phyloP scores from a whole-genome alignment of 164 flowering plant genomes.

The Houttuynia cordata region DNA sequence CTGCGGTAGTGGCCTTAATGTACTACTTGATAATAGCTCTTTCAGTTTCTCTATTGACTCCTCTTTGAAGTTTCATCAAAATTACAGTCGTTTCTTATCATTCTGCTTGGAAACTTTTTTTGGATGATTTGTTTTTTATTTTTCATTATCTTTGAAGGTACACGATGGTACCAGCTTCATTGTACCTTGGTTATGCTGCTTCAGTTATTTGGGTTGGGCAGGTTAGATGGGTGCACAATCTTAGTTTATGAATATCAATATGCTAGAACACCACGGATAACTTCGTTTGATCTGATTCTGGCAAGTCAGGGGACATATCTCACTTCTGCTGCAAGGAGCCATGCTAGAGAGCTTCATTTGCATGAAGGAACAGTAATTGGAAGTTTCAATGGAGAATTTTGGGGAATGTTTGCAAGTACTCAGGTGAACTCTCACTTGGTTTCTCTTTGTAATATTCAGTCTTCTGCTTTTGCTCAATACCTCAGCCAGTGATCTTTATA shows the following conservation, averaged over 20 bases:
- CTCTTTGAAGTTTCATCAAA: neutral
- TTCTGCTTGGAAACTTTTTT: neutral
- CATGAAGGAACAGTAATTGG: constrained; percentile 89
- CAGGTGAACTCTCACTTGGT: constrained; percentile 36
- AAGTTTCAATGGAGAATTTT: constrained; percentile 84
- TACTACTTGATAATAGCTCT: too few relatives aligned
- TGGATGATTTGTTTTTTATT: neutral
- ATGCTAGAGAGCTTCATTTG: constrained; percentile 47
- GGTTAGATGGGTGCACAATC: constrained; percentile 21
- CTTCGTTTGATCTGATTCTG: constrained; percentile 3
- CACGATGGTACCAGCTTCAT: constrained; percentile 83
- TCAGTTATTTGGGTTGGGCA: constrained; percentile 97
- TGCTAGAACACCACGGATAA: neutral
- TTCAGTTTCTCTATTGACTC: neutral
- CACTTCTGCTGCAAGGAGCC: constrained; percentile 70
- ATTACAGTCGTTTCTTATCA: neutral
- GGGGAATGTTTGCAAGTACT: constrained; percentile 78
- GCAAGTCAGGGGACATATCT: constrained; percentile 78
- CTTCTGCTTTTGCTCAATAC: neutral
- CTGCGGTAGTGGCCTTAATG: too few relatives aligned
- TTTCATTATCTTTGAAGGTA: constrained; percentile 34
- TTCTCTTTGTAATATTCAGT: neutral
- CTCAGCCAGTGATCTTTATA: neutral
- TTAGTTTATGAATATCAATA: neutral
- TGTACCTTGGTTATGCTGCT: constrained; percentile 87